phyloP scores from a whole-genome alignment of 345 rosid species.

The Salix dunnii region DNA sequence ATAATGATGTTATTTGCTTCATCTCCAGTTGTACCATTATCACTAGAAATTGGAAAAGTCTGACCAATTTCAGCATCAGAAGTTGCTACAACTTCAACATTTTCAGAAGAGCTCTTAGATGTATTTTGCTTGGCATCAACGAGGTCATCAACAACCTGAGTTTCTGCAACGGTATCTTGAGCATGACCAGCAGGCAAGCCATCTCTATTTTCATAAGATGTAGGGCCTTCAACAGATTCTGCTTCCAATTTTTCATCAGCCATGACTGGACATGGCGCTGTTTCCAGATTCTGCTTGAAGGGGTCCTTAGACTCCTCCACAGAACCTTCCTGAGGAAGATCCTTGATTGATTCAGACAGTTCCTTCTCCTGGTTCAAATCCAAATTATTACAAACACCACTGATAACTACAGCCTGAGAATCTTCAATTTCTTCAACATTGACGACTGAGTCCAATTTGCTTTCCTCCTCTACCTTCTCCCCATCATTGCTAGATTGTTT shows the following conservation, averaged over 20 bases:
- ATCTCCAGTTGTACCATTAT: background rate
- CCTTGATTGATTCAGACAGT: background rate
- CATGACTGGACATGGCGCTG: background rate
- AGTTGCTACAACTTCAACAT: conserved; percentile 18
- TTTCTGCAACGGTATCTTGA: conserved; percentile 21
- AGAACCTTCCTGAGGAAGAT: conserved; percentile 6
- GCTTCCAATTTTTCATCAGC: conserved; percentile 22
- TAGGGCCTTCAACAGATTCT: conserved; percentile 21
- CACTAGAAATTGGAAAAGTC: background rate
- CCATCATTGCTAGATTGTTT: background rate
- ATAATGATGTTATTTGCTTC: background rate
- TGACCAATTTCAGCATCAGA: conserved; percentile 1
- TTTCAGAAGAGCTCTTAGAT: conserved; percentile 24
- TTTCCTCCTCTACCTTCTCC: background rate
- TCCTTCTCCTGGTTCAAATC: background rate
- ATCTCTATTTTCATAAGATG: conserved; percentile 23
- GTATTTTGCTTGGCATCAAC: conserved; percentile 33
- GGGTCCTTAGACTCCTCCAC: background rate
- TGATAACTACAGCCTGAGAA: background rate
- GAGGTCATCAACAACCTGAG: conserved; percentile 21
- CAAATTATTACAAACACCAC: background rate
- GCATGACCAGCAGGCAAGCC: conserved; percentile 20
- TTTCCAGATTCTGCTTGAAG: conserved; percentile 4
- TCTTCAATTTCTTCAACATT: background rate
- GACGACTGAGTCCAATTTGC: background rate